Evolutionary conservation across 352 stramenopile genomes (phyloP), one percentile per base, ranked within the genome.

Genomic region (Phytopythium oedochilum): DNA sequence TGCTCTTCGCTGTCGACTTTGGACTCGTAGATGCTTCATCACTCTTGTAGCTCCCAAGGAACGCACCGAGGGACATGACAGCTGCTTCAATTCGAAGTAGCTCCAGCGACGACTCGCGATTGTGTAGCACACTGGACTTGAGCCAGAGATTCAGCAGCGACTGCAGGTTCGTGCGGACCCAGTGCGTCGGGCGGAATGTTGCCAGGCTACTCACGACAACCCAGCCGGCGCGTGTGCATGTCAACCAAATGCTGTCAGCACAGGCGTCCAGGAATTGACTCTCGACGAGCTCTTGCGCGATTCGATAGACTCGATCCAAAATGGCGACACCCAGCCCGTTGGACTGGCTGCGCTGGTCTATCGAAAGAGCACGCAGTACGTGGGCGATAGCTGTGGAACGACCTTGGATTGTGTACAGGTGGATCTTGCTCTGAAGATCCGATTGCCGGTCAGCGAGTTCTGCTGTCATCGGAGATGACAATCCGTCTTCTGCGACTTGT

Each of bases 171-270:
- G 57, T 35, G 23, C 79, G 71, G 3, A 78, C 60, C 80, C 82
- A 94, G 32, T 80, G 71, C 5, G 83, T 61, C 50, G 86, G 73
- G 47, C 86, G 75, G 40, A 93, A 71, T 0, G 78, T 64, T 3
- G 89, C 72, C 12, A 95, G 56, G 56, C 78, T 90, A 28, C 82
- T 70, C 9, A 92, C 58, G n/a, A 95, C 43, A 6, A 70, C 86
- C 86, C 86, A 95, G 17, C 86, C 86, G 47, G 81, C 86, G 17
- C 86, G 83, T 7, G 86, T 95, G 53, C 83, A 95, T 12, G 86
- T 95, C 32, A 95, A 64, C 86, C 86, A 95, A 31, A 94, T 78
- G 52, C 83, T 92, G 57, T 95, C 86, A 3, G 70, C 64, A 55
- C 78, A 92, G 23, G 78, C 71, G 55, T 84, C 79, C 22, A 83